Evolutionary conservation across 345 rosid genomes (phyloP), one percentile per base, ranked within the genome.

Genomic region (Viola odorata): DNA sequence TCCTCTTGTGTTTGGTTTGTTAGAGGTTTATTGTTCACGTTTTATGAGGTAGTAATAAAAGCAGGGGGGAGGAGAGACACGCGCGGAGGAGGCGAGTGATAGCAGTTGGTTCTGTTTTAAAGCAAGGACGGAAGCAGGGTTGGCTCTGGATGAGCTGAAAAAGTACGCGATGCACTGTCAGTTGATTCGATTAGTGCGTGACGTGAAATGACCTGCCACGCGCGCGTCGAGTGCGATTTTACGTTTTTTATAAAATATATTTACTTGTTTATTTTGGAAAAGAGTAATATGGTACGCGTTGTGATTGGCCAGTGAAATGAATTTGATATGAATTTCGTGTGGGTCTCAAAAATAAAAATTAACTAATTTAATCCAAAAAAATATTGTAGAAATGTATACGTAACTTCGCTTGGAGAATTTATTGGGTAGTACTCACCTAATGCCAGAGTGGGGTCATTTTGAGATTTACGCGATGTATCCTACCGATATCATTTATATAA

Each of bases 111-210:
- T 51, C 58, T 5, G 57, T 50, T 57, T 1, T 13, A 64, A 66
- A 41, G 58, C 36, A n/a, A 53, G 61, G 50, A 17, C 52, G 57
- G 61, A 66, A 41, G 58, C 36, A n/a, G 56, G 61, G 50, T 37
- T 55, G 57, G 61, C 52, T 57, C 64, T 41, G 60, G 51, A 14
- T 8, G 17, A 54, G 50, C 55, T 16, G 44, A 14, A 55, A 64
- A 81, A 63, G 78, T 70, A 17, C 73, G 63, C 4, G 57, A 37
- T 36, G 39, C 63, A 50, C 47, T 53, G 57, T 37, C 62, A 10
- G 3, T 32, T 44, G 38, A 14, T 41, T 15, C 48, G 6, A 65
- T 74, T 77, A 72, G 79, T 50, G 17, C 69, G 84, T 77, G 62
- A 3, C 0, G 7, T 1, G 7, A 56, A 60, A 23, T 12, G 50